Base-by-base conservation (phyloP, 2,329 filamentous ascomycete genomes). In the Penicillium sp. region DNA sequence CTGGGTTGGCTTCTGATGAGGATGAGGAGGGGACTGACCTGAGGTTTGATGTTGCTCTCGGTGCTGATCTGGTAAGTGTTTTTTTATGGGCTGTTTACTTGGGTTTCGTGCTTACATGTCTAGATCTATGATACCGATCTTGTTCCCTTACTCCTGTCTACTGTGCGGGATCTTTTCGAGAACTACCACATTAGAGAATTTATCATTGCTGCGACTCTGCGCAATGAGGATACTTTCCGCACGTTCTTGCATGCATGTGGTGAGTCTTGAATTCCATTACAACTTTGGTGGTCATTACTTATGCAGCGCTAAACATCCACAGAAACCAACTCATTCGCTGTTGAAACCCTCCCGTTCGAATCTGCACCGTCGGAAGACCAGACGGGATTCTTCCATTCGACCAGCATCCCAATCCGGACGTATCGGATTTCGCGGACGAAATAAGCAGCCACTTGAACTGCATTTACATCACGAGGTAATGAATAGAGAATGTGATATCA, bases 61-160 rank as follows among this genome's bases (percentile, higher is more conserved):
- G 75, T 36, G 74, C 75, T 43, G 75, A 78, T 64, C 60, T 78
- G 71, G 75, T 77, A 68, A 29, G 71, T 57, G 38, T 25, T 27
- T 25, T 27, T 21, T 27, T 21, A 9, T 34, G 5, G 16, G 5
- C 25, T 25, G 6, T 33, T 33, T 9, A 23, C 10, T 34, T 31
- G 48, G 16, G 11, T 3, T 31, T 16, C 9, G 1, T 48, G 31
- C 47, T 63, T 16, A 56, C 23, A 27, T 19, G 5, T 9, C 19
- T 49, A 87, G 85, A 86, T 83, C 43, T 88, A 87, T 69, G 84
- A 88, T 67, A 79, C 79, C 60, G 74, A 78, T 33, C 79, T 83
- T 45, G 80, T 87, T 59, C 80, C 81, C n/a, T 78, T 81, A 21
- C 76, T 88, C 19, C 75, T 85, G 27, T 77, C 78, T 41, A 86